Percentiles rank a stretch among this genome's conserved stretches.
Conservation (phyloP, 2,329 filamentous ascomycete genomes). For the Fusarium anthophilum region DNA sequence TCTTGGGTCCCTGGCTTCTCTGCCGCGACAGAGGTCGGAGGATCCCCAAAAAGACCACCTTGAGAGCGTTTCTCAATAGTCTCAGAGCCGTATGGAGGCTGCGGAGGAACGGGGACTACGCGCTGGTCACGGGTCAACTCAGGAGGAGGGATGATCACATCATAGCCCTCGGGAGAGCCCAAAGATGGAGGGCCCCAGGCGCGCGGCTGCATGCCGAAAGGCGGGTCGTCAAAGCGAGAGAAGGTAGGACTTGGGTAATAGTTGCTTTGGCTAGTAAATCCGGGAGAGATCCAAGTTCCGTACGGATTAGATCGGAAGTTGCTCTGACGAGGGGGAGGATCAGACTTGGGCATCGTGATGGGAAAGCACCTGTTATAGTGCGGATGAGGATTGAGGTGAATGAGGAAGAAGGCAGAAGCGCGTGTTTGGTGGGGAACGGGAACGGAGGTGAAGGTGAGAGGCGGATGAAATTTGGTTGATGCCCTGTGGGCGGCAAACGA, state of each 20-base stretch:
- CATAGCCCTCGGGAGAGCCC: background rate
- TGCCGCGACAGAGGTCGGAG: background rate
- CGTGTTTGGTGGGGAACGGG: background rate
- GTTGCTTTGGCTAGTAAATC: background rate
- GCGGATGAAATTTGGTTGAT: background rate
- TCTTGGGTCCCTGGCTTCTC: background rate
- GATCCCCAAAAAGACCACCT: background rate
- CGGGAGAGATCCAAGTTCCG: background rate
- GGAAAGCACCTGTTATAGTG: too few species aligned
- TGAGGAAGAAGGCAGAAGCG: background rate
- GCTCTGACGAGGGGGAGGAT: background rate
- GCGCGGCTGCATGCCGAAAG: background rate
- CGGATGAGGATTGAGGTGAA: background rate
- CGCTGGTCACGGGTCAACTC: background rate
- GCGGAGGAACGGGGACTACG: accelerated
- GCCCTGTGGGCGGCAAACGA: background rate
- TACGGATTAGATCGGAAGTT: background rate
- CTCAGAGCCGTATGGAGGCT: background rate
- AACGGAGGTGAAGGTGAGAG: background rate
- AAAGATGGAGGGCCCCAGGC: background rate
- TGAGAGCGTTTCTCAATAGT: background rate
- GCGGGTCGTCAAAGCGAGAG: background rate
- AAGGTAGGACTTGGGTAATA: background rate
- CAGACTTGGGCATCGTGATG: background rate
- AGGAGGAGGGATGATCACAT: background rate